A percentile compares a stretch with the other conserved stretches of the same genome.
These are phyloP conservation scores for Penicillium nordicum DNA, from an alignment of 2,329 filamentous ascomycete genomes.

Conservation along the genomic window DNA sequence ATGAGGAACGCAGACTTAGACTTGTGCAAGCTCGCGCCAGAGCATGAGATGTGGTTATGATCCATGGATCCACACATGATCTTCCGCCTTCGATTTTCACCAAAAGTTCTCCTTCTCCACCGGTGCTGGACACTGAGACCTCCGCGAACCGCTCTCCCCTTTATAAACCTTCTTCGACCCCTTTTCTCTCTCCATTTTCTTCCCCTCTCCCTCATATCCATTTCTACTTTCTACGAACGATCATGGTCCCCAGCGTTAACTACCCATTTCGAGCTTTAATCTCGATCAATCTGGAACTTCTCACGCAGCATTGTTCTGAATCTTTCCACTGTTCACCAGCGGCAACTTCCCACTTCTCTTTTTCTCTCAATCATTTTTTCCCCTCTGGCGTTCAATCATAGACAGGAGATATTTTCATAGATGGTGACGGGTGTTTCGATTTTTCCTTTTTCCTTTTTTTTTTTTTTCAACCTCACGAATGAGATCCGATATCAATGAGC, in stretches of 20 bases:
- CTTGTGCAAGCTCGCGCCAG: conserved; percentile 40
- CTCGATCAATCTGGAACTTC: neutral
- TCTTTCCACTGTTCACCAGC: neutral
- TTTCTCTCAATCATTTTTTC: conserved; percentile 6
- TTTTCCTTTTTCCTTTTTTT: neutral
- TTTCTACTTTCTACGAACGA: neutral
- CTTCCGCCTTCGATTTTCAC: neutral
- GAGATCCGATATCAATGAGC: neutral
- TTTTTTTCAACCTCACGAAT: conserved; percentile 1
- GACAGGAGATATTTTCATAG: conserved; percentile 9
- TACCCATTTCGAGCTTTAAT: neutral
- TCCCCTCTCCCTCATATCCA: neutral
- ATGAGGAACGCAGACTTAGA: conserved; percentile 40
- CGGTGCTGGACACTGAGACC: conserved; percentile 20
- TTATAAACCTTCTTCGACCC: neutral
- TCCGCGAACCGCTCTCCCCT: neutral
- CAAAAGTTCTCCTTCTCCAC: conserved; percentile 4
- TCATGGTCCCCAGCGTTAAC: neutral
- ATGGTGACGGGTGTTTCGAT: neutral
- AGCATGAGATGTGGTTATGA: conserved; percentile 17
- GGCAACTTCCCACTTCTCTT: conserved; percentile 5
- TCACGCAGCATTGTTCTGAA: neutral
- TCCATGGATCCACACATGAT: neutral
- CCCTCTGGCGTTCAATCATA: conserved; percentile 18
- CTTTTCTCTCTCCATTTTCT: neutral